Evolutionary conservation across 2,329 filamentous ascomycete species (phyloP), one percentile per base, ranked within the genome.

Genomic region (Pyrenophora seminiperda): DNA sequence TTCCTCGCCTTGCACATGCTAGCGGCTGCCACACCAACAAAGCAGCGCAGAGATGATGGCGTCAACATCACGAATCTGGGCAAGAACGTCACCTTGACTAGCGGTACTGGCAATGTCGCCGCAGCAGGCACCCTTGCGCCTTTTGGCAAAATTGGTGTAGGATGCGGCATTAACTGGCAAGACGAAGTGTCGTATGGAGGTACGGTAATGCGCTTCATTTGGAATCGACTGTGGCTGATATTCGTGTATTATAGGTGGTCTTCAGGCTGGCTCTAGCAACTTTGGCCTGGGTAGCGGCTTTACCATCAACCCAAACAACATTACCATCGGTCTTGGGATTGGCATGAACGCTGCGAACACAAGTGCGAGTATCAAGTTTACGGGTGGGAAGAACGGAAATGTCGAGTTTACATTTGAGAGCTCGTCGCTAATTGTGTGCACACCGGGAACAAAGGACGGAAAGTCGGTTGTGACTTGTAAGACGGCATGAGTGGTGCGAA

Each of bases 121-220:
- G 52, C 54, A 1, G 48, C 47, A 3, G 54, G 54, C 11, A 41
- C 6, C 15, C 30, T 55, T 7, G 22, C 41, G 9, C 44, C 51
- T n/a, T 58, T 58, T 14, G 52, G 51, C 22, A 44, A 40, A 5
- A 54, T 57, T 18, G 51, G 51, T 15, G 18, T 48, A 47, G 53
- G 54, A 11, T 56, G 54, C 15, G 50, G 54, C 20, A 37, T 56
- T 14, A 51, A 56, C 11, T 56, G 54, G 54, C 22, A 50, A 27
- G 24, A 32, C 11, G 43, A 45, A 10, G 33, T 39, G 2, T 54
- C 51, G 10, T 54, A 54, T 6, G 50, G 54, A 45, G 50, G 50
- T 53, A 46, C 3, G 22, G 19, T 27, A 5, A 39, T 14, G 11
- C 17, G 5, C 14, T 41, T n/a, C 3, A 27, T 24, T 29, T 34